A percentile compares a stretch with the other conserved stretches of the same genome.
Conservation (phyloP, 208 protist species). For the Wallacemonas sp. region DNA sequence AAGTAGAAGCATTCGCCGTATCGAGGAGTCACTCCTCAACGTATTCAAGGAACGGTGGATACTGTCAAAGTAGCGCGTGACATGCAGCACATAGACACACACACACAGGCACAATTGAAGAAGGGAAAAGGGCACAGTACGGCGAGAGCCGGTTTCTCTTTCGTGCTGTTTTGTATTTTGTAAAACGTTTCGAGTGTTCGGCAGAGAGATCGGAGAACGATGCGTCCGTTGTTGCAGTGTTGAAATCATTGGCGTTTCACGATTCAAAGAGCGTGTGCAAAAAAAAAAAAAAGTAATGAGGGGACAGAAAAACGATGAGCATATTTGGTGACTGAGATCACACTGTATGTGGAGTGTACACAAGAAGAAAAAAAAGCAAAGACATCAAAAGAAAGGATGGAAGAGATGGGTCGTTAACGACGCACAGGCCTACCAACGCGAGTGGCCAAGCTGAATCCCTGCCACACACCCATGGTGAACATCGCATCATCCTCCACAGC, state of each 20-base stretch:
- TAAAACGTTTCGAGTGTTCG: too few species aligned
- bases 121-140: constrained; percentile 10
- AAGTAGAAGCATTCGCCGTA: too few species aligned
- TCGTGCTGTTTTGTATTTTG: too few species aligned
- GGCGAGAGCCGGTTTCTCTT: too few species aligned
- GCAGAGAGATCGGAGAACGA: too few species aligned
- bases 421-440: constrained; percentile 12
- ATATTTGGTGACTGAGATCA: background rate
- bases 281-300: constrained; percentile 10
- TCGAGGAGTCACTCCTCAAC: too few species aligned
- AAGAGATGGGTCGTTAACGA: background rate
- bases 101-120: constrained; percentile 16
- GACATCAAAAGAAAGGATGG: background rate
- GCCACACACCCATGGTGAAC: constrained; percentile 84
- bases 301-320: constrained; percentile 17
- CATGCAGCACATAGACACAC: too few species aligned
- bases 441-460: constrained; percentile 71
- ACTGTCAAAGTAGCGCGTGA: too few species aligned
- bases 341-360: background rate
- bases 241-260: too few species aligned
- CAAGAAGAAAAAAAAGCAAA: constrained; percentile 9
- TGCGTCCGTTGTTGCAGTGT: too few species aligned
- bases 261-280: too few species aligned
- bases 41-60: too few species aligned
- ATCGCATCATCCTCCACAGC: constrained; percentile 76